Evolutionary conservation across 2,329 filamentous ascomycete species (phyloP), one percentile per base, ranked within the genome.

Genomic region (Apiospora marii): DNA sequence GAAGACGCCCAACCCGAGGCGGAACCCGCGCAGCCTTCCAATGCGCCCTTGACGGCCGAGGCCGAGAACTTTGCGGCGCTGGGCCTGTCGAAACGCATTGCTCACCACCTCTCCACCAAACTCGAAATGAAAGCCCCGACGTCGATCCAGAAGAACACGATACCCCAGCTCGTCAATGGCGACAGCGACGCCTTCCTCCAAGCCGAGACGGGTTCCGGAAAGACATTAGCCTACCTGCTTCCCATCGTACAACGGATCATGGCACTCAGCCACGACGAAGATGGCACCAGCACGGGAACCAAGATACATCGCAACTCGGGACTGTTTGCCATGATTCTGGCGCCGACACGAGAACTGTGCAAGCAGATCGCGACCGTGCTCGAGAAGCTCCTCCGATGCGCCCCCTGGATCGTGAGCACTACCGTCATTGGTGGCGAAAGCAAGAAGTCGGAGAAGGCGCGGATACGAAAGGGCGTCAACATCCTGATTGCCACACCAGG

Each of bases 121-220:
- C 91, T 99, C 82, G 89, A 92, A 72, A 89, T 99, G 81, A 96
- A 95, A 80, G 93, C 94, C 0, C 96, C 96, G 7, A 99, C 96
- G 0, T 94, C 94, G 0, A 98, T 99, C 80, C 96, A 99, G 83
- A 95, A 95, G 78, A 94, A 94, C 74, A 93, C 96, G 0, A 92
- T 99, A 51, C 88, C 93, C 58, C 92, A 96, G 77, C 84, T 99
- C 74, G 83, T 97, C 64, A 91, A 91, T 58, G 92, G 93, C 70
- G 93, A 97, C 77, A 92, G 90, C 67, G 96, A 99, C 85, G 95
- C 95, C 2, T 99, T 99, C 78, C 92, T 99, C 46, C 96, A 98
- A 81, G 97, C 96, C 3, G 93, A 99, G 84, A 99, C 96, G 0
- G 96, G 96, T 77, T 99, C 96, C 0, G 96, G 96, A 84, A 99